Evolutionary conservation across 2,329 filamentous ascomycete genomes (phyloP), one percentile per base, ranked within the genome.

Genomic region (Macrophomina pseudophaseolina): DNA sequence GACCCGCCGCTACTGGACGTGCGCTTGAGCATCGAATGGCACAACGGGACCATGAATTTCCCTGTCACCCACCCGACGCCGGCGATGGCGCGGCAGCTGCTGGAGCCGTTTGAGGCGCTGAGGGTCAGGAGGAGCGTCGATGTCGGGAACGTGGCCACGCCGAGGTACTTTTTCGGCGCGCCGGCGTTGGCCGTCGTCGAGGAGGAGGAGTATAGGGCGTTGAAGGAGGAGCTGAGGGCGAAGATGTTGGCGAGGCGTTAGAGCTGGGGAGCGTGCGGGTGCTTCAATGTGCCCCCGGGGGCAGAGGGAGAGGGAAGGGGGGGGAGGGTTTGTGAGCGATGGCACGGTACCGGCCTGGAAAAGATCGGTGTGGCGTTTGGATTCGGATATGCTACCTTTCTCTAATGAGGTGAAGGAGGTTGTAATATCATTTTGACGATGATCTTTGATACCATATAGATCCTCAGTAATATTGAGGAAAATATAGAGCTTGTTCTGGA

Each of bases 1-100:
- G 32, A 30, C 14, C 38, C 42, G 28, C 35, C 52, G 42, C 44
- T 35, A 18, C 6, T 49, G n/a, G 42, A 51, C 3, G 9, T 46
- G 28, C 2, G 52, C 1, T 4, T 54, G 16, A 4, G 7, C 42
- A 33, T 66, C 42, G 64, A 66, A 42, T 66, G 64, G 64, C 64
- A 66, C 30, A 66, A 66, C 30, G 64, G 64, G n/a, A 51, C 46
- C 14, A 40, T 44, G 2, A 59, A 58, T 12, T 66, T 66, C 44
- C 64, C 64, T 5, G 53, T 66, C 18, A 38, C 40, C 0, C 53
- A 58, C 6, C 64, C 64, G 6, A 59, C 42, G n/a, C 44, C 53
- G 0, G 38, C 35, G n/a, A 59, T 66, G 64, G 64, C 53, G 18
- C 1, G 53, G 8, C 23, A 52, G 42, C 44, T 66, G 64, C 52